phyloP scores from a whole-genome alignment of 2,329 filamentous ascomycete species.

The Calonectria multiphialidica region DNA sequence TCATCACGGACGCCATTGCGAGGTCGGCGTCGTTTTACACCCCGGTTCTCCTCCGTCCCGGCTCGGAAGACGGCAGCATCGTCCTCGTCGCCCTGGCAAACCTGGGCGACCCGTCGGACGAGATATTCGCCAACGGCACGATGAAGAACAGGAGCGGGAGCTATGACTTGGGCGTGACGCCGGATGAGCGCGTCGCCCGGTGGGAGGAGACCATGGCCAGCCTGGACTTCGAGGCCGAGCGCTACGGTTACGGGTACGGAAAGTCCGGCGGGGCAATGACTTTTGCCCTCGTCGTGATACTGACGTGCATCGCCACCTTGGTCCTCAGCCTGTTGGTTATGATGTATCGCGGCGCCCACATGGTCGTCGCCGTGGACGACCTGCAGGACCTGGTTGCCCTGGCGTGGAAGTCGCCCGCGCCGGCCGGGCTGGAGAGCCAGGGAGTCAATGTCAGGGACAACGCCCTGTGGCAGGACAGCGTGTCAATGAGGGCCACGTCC shows the following conservation, averaged over 20 bases:
- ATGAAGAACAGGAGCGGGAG: neutral
- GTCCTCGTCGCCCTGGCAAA: neutral
- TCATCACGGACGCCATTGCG: neutral
- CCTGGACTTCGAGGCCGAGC: neutral
- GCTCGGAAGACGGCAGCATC: neutral
- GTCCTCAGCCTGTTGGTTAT: neutral
- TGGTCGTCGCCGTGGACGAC: neutral
- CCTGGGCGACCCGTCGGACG: neutral
- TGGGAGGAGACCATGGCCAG: neutral
- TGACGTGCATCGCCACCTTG: neutral
- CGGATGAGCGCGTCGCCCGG: neutral
- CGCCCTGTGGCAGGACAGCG: neutral
- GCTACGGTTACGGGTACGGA: neutral
- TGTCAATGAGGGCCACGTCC: neutral
- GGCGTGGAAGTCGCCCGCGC: neutral
- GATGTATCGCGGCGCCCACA: neutral
- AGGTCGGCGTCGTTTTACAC: neutral
- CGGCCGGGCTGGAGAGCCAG: neutral
- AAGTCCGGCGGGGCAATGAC: neutral
- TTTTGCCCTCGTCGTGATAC: neutral
- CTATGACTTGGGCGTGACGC: neutral
- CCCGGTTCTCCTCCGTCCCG: neutral
- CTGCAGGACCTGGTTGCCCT: neutral
- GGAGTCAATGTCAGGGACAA: neutral
- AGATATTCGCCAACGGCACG: neutral